Conservation (phyloP, 2,329 filamentous ascomycete genomes). For the Ceratocystis diversiconidia region DNA sequence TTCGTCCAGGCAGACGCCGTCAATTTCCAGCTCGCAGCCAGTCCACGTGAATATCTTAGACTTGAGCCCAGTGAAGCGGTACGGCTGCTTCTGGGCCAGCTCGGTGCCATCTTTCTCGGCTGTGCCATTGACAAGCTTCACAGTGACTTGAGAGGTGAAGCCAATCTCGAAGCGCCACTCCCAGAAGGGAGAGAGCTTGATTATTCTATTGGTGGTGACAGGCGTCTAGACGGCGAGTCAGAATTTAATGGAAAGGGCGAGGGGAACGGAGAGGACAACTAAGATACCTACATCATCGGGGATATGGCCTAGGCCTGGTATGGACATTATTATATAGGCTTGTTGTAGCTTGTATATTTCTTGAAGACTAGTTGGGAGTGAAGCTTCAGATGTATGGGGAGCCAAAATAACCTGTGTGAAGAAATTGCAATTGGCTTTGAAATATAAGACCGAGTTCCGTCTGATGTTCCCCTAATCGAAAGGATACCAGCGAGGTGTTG, state of each 20-base stretch:
- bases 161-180: slow-evolving; percentile 72
- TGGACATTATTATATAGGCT: slow-evolving; percentile 41
- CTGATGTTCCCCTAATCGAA: background rate
- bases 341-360: background rate
- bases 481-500: background rate
- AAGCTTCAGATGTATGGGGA: background rate
- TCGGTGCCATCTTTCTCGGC: slow-evolving; percentile 94
- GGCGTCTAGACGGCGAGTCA: background rate
- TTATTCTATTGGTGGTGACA: slow-evolving; percentile 29
- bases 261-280: slow-evolving; percentile 20
- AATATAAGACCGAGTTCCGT: background rate
- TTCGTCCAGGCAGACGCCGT: slow-evolving; percentile 41
- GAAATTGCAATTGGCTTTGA: too few species aligned
- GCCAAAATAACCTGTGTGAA: too few species aligned
- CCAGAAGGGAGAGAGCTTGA: slow-evolving; percentile 45
- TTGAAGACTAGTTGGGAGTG: background rate
- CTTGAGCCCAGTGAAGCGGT: slow-evolving; percentile 69
- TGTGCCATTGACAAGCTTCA: slow-evolving; percentile 61
- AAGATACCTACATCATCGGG: slow-evolving; percentile 38
- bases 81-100: slow-evolving; percentile 64
- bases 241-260: background rate
- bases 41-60: slow-evolving; percentile 86
- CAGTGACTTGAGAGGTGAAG: slow-evolving; percentile 28
- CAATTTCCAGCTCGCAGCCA: slow-evolving; percentile 73
- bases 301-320: slow-evolving; percentile 58